Base-by-base conservation (phyloP, 768 basidiomycete genomes). In the Boletus huronensis region DNA sequence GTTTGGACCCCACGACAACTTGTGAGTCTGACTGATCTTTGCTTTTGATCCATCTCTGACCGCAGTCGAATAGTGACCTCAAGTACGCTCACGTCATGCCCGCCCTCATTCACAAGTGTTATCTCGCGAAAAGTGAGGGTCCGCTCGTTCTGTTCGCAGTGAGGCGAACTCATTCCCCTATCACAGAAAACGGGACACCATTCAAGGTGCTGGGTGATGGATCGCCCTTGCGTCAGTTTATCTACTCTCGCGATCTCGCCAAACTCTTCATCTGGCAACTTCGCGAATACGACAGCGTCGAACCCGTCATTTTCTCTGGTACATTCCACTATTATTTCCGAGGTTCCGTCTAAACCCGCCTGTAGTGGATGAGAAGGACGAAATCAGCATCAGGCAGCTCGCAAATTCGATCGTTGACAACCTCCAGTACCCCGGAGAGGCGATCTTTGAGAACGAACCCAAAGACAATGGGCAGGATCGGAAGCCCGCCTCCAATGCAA, bases 1-100 rank as follows among this genome's bases (percentile, higher is more conserved):
- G n/a, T 98, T 98, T 66, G 95, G 95, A 14, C 91, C 90, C 5
- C 71, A 92, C 65, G 95, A 97, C 73, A 98, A 98, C 76, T 98
- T 90, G 91, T 89, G 58, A 53, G 79, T 67, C 23, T 17, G 17
- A 23, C 32, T 16, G 44, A 34, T 26, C 51, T 25, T 21, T 8
- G 14, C n/a, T 11, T 16, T 13, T 9, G 14, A 35, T 39, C n/a
- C 36, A n/a, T 48, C 8, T 32, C 53, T 46, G 26, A 60, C 57
- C n/a, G 51, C 42, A 19, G n/a, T 53, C 52, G 45, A 53, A 29
- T 62, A 90, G 92, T 68, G 88, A 95, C 63, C 78, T 97, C 19
- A 88, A 93, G 65, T 84, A 88, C 60, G 85, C 94, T 7, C 95
- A 98, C 72, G 96, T 97, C 62, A 95, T 98, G 58, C 95, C 95